These are phyloP conservation scores for Oryza longistaminata DNA, from an alignment of 176 grass and related monocot genomes.

Conservation along the genomic window DNA sequence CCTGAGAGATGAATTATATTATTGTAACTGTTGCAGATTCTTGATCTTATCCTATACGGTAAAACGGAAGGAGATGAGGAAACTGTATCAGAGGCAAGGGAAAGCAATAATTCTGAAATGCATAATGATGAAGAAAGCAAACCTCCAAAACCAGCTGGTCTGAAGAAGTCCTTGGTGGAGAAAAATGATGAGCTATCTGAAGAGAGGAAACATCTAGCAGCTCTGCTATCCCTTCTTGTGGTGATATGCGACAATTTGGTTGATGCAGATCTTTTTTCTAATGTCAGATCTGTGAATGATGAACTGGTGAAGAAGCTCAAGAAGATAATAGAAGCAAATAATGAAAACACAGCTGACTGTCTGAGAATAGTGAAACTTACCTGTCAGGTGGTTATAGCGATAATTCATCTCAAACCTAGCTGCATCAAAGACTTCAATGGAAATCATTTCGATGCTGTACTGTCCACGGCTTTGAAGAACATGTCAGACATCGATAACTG, in stretches of 20 bases:
- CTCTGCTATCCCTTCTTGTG: background rate
- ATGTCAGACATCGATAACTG: background rate
- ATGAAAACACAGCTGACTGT: background rate
- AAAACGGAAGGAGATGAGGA: no score
- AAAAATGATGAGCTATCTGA: background rate
- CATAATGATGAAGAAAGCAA: background rate
- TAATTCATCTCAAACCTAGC: background rate
- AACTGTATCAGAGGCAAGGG: background rate
- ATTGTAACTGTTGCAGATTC: no score
- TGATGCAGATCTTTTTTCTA: background rate
- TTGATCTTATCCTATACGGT: no score
- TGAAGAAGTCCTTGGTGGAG: background rate
- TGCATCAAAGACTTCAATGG: background rate
- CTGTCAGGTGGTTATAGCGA: background rate
- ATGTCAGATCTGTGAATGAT: background rate
- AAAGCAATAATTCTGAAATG: background rate
- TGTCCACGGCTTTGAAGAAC: background rate
- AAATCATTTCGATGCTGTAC: background rate
- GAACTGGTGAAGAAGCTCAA: background rate
- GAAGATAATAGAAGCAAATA: background rate
- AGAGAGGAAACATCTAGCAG: background rate
- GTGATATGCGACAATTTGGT: background rate
- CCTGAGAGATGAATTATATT: no score
- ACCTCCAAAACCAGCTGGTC: background rate
- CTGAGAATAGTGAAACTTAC: background rate